Evolutionary conservation across 2,329 filamentous ascomycete genomes (phyloP).

Genomic region (Aspergillus caelatus): DNA sequence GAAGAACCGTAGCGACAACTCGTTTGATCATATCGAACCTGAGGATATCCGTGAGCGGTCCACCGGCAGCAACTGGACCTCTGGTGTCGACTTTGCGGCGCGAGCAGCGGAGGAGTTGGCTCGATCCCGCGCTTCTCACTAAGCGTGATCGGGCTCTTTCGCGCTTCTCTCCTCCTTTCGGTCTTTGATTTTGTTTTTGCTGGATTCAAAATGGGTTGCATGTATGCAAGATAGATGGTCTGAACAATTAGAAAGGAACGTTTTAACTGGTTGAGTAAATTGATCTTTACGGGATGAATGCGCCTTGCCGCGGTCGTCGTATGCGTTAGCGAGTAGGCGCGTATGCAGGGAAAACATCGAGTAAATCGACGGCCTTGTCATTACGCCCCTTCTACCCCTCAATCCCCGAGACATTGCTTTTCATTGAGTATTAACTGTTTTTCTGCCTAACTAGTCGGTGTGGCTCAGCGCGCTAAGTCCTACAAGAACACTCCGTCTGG

Average conservation of each 20-base stretch:
- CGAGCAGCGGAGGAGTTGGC: slow-evolving; percentile 30
- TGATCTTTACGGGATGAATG: neutral
- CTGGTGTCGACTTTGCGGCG: slow-evolving; percentile 33
- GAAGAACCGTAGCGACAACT: slow-evolving; percentile 82
- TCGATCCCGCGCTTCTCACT: slow-evolving; percentile 19
- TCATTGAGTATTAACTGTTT: neutral
- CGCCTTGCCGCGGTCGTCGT: neutral
- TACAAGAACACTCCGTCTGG: neutral
- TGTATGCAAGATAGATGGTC: neutral
- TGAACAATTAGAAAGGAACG: neutral
- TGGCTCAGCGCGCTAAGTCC: neutral
- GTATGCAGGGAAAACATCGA: neutral
- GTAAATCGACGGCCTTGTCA: neutral
- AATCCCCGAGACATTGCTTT: neutral
- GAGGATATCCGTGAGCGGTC: slow-evolving; percentile 56
- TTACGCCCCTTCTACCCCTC: neutral
- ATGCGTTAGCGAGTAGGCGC: neutral
- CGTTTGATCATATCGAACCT: slow-evolving; percentile 86
- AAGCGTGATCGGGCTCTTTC: neutral
- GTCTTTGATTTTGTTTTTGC: neutral
- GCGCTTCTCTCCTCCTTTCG: neutral
- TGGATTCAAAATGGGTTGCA: neutral
- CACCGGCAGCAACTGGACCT: slow-evolving; percentile 31
- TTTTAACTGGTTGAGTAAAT: neutral
- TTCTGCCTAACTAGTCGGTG: neutral